Evolutionary conservation across 2,329 filamentous ascomycete species (phyloP).

Genomic region (Paraphoma sp.): DNA sequence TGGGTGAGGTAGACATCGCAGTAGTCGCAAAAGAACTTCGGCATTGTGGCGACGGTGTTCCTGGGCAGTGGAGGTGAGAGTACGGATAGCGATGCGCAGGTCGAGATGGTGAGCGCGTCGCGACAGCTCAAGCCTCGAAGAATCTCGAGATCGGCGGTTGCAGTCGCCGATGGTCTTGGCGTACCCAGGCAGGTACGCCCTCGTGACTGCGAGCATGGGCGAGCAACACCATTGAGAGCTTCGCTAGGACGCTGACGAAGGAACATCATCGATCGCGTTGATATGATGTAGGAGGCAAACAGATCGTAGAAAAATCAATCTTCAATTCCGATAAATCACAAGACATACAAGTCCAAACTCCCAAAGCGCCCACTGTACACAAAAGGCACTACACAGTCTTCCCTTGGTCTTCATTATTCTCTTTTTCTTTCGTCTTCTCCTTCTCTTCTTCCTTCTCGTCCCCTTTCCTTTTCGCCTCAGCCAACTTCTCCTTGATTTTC

Average conservation of each 20-base stretch:
- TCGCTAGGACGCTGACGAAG: too few relatives aligned
- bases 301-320: too few relatives aligned
- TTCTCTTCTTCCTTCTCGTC: background rate
- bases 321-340: too few relatives aligned
- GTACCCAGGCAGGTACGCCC: too few relatives aligned
- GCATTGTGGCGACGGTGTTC: slow-evolving; percentile 16
- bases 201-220: too few relatives aligned
- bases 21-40: slow-evolving; percentile 72
- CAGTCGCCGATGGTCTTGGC: slow-evolving; percentile 22
- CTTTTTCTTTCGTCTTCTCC: too few relatives aligned
- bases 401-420: background rate
- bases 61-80: background rate
- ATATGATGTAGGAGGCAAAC: too few relatives aligned
- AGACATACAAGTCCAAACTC: too few relatives aligned
- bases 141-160: slow-evolving; percentile 22
- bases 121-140: slow-evolving; percentile 24
- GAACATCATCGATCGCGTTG: too few relatives aligned
- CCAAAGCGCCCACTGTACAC: too few relatives aligned
- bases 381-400: background rate
- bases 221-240: background rate
- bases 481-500: slow-evolving; percentile 26
- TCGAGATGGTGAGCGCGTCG: slow-evolving; percentile 18
- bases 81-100: background rate
- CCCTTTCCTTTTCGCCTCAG: slow-evolving; percentile 1
- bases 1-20: slow-evolving; percentile 99